These are phyloP conservation scores for Phanerochaete carnosa DNA, from an alignment of 768 basidiomycete species.

Conservation along the genomic window DNA sequence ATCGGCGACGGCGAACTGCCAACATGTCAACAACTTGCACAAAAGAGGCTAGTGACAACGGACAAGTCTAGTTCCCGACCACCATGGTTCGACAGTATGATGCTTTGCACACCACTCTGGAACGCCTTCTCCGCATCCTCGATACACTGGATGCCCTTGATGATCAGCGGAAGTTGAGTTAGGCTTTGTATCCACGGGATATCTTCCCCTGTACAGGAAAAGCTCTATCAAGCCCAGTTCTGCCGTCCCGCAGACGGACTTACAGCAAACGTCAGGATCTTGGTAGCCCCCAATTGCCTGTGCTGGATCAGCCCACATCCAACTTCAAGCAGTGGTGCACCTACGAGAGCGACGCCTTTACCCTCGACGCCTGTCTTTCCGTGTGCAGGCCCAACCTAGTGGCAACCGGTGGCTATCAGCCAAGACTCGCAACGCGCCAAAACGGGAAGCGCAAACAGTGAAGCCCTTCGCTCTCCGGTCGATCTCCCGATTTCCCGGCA, in stretches of 20 bases:
- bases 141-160: slow-evolving; percentile 46
- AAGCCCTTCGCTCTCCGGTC: slow-evolving; percentile 31
- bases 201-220: slow-evolving; percentile 23
- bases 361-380: slow-evolving; percentile 13
- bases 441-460: slow-evolving; percentile 6
- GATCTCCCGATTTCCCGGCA: slow-evolving; percentile 39
- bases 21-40: background rate
- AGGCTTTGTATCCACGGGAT: slow-evolving; percentile 38
- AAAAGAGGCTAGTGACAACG: slow-evolving; percentile 13
- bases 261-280: slow-evolving; percentile 31
- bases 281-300: slow-evolving; percentile 29
- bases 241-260: background rate
- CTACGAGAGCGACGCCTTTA: slow-evolving; percentile 25
- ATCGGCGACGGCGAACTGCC: slow-evolving; percentile 38
- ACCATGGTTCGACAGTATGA: slow-evolving; percentile 50
- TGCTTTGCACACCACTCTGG: slow-evolving; percentile 41
- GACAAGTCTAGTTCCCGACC: slow-evolving; percentile 43
- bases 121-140: slow-evolving; percentile 47
- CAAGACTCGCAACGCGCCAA: background rate
- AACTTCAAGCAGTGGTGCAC: background rate
- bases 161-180: slow-evolving; percentile 38
- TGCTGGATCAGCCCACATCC: background rate
- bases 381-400: slow-evolving; percentile 15
- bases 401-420: background rate
- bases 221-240: background rate